Conservation (phyloP, 495 filamentous ascomycete genomes). For the Penicillium riverlandense region DNA sequence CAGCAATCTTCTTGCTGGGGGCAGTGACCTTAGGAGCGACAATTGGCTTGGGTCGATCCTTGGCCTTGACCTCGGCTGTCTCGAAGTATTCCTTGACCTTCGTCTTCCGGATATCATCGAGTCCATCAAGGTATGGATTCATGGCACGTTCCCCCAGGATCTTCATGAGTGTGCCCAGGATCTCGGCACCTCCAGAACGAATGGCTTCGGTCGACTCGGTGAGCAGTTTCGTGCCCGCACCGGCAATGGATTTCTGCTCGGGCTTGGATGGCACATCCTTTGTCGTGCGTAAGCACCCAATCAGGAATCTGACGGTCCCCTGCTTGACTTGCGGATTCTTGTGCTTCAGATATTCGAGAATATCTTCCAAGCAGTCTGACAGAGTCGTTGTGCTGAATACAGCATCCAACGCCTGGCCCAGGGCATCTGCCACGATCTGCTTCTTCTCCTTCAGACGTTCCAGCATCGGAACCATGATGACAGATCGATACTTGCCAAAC, state of each 20-base stretch:
- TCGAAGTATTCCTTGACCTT: slow-evolving; percentile 97
- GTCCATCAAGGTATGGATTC: slow-evolving; percentile 86
- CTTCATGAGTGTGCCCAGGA: slow-evolving; percentile 94
- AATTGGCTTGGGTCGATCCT: slow-evolving; percentile 87
- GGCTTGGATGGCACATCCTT: slow-evolving; percentile 73
- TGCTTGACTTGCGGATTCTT: slow-evolving; percentile 98
- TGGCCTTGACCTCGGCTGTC: slow-evolving; percentile 88
- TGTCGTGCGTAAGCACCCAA: slow-evolving; percentile 79
- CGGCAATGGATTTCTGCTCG: slow-evolving; percentile 79
- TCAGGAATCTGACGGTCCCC: slow-evolving; percentile 83
- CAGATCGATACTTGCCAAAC: slow-evolving; percentile 74
- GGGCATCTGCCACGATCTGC: slow-evolving; percentile 74
- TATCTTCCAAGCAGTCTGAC: slow-evolving; percentile 83
- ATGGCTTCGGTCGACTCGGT: slow-evolving; percentile 81
- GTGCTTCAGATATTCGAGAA: slow-evolving; percentile 73
- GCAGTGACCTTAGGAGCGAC: slow-evolving; percentile 51
- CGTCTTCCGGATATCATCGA: slow-evolving; percentile 92
- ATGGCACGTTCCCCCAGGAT: slow-evolving; percentile 97
- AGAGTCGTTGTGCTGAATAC: slow-evolving; percentile 75
- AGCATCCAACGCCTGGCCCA: slow-evolving; percentile 77
- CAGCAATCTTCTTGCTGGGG: slow-evolving; percentile 35
- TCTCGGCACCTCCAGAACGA: slow-evolving; percentile 81
- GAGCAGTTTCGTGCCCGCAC: slow-evolving; percentile 78
- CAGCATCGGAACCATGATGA: slow-evolving; percentile 78
- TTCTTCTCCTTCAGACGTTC: slow-evolving; percentile 98